These are phyloP conservation scores for Paraphaeosphaeria sporulosa DNA, from an alignment of 2,329 filamentous ascomycete genomes.

Conservation along the genomic window DNA sequence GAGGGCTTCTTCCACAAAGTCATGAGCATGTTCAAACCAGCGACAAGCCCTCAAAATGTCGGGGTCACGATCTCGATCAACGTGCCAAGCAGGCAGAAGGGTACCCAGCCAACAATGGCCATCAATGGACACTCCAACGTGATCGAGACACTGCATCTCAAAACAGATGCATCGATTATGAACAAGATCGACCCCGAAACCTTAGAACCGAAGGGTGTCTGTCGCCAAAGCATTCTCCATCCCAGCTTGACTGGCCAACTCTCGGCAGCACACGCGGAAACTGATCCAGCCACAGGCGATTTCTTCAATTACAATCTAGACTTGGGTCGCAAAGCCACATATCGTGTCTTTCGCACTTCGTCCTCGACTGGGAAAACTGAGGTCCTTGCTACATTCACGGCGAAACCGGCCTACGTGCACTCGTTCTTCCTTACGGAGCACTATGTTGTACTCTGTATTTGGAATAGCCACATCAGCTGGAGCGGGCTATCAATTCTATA, in stretches of 20 bases:
- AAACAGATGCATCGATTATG: conserved; percentile 64
- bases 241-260: conserved; percentile 71
- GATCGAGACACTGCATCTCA: conserved; percentile 64
- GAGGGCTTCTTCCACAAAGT: conserved; percentile 75
- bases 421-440: conserved; percentile 77
- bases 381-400: conserved; percentile 72
- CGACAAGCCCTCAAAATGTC: conserved; percentile 60
- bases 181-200: conserved; percentile 73
- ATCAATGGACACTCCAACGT: conserved; percentile 42
- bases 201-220: conserved; percentile 73
- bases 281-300: conserved; percentile 76
- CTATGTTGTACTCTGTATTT: conserved; percentile 77
- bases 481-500: conserved; percentile 69
- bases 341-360: conserved; percentile 73
- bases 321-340: conserved; percentile 64
- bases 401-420: conserved; percentile 76
- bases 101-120: conserved; percentile 21
- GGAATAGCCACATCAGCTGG: conserved; percentile 67
- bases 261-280: conserved; percentile 74
- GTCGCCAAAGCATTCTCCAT: conserved; percentile 68
- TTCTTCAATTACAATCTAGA: conserved; percentile 84
- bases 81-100: conserved; percentile 60
- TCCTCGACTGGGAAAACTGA: conserved; percentile 70
- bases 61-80: conserved; percentile 72
- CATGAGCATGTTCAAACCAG: conserved; percentile 65